A percentile compares a stretch with the other conserved stretches of the same genome.
Evolutionary conservation across 768 basidiomycete species (phyloP).

Genomic region (Russula earlei): DNA sequence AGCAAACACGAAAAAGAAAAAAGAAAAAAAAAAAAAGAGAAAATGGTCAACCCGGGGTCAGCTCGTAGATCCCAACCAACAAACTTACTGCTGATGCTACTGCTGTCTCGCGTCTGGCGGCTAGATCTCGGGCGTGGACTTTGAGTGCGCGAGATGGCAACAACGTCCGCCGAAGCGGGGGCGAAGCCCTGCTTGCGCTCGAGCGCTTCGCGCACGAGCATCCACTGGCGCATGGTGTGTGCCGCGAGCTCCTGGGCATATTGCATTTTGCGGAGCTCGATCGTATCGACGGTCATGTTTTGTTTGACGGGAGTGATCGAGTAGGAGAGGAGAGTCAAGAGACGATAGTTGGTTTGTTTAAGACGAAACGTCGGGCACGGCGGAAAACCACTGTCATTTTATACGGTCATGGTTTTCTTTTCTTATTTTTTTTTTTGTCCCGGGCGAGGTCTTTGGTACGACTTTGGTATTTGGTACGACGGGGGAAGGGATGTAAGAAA

Average conservation of each 20-base stretch:
- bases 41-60: no score
- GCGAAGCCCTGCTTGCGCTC: constrained; percentile 17
- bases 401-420: no score
- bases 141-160: not conserved
- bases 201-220: constrained; percentile 23
- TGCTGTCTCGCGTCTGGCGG: not conserved
- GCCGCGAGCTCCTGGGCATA: constrained; percentile 32
- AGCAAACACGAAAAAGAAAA: no score
- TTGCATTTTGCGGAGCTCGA: constrained; percentile 27
- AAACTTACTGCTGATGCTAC: not conserved
- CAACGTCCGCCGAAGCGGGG: not conserved
- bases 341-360: not conserved
- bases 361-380: not conserved
- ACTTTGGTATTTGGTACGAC: no score
- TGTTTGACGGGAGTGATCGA: no score
- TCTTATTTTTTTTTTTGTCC: not conserved
- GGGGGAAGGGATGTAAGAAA: not conserved
- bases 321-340: no score
- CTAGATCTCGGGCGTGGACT: not conserved
- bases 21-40: no score
- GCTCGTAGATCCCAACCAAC: no score
- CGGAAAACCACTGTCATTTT: no score
- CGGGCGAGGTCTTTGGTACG: not conserved
- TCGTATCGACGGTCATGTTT: constrained; percentile 17
- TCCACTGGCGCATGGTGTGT: constrained; percentile 34